Conservation (phyloP, 257 asterid species). For the Solanum acaule region DNA sequence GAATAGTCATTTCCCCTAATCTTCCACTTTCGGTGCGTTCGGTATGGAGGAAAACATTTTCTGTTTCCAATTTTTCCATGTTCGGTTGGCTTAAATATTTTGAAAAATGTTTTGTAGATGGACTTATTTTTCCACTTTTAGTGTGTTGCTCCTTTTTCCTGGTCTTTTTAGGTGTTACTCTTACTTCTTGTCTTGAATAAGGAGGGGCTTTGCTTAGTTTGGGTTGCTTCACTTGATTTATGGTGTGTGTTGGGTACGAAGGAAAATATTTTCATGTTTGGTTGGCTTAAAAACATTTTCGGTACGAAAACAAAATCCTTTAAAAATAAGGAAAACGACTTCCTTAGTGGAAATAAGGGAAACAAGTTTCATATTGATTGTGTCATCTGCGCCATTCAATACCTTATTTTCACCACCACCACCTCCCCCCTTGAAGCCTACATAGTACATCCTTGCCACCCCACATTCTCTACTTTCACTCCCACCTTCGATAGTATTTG, state of each 20-base stretch:
- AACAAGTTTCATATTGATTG: neutral
- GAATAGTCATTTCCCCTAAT: neutral
- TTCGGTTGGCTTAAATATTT: neutral
- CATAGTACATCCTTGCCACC: neutral
- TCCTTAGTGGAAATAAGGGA: neutral
- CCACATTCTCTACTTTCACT: neutral
- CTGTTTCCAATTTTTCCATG: neutral
- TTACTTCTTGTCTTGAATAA: neutral
- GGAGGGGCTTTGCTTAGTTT: neutral
- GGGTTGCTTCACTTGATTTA: neutral
- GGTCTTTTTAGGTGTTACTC: neutral
- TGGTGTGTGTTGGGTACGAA: neutral
- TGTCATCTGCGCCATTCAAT: fast-evolving
- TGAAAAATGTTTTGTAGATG: neutral
- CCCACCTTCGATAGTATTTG: neutral
- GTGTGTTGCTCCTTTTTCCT: neutral
- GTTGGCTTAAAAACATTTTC: neutral
- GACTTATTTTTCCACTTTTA: neutral
- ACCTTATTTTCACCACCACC: neutral
- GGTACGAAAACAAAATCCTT: neutral
- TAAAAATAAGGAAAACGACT: neutral
- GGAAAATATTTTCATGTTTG: neutral
- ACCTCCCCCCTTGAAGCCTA: neutral
- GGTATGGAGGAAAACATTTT: neutral
- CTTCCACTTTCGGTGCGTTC: neutral